Conservation (phyloP, 495 filamentous ascomycete species). For the Xylaria cubensis region DNA sequence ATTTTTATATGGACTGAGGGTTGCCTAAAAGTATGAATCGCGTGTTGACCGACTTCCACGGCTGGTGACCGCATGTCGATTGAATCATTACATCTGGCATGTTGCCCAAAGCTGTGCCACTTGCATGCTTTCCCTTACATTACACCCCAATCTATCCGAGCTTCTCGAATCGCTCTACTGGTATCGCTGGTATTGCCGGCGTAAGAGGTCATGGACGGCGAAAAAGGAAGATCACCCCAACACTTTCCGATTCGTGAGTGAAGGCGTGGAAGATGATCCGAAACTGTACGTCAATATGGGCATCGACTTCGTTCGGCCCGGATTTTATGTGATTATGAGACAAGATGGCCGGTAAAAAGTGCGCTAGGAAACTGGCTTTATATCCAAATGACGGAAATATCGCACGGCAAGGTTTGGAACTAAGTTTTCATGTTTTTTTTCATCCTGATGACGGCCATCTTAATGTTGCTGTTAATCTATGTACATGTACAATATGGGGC, state of each 20-base stretch:
- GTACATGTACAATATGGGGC: constrained; percentile 22
- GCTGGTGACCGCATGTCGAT: not conserved
- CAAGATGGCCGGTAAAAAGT: not conserved
- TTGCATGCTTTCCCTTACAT: not conserved
- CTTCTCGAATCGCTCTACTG: constrained; percentile 13
- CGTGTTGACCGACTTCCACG: not conserved
- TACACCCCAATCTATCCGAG: not conserved
- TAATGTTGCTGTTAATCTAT: constrained; percentile 1
- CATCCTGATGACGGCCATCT: not conserved
- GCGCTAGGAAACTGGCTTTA: constrained; percentile 10
- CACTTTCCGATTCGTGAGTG: not conserved
- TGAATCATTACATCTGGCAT: not conserved
- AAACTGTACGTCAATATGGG: not conserved
- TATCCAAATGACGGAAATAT: not conserved
- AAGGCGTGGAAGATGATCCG: not conserved
- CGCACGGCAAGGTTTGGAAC: not conserved
- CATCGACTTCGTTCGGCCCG: not conserved
- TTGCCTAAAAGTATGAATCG: not conserved
- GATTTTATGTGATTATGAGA: constrained; percentile 4
- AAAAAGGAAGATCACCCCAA: not conserved
- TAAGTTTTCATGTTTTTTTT: constrained; percentile 9
- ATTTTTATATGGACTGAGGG: constrained; percentile 97
- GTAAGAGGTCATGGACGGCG: not conserved
- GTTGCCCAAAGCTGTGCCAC: not conserved
- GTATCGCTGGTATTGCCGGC: not conserved